phyloP scores from a whole-genome alignment of 1,284 basidiomycete species.

The Pterulicium gracile region DNA sequence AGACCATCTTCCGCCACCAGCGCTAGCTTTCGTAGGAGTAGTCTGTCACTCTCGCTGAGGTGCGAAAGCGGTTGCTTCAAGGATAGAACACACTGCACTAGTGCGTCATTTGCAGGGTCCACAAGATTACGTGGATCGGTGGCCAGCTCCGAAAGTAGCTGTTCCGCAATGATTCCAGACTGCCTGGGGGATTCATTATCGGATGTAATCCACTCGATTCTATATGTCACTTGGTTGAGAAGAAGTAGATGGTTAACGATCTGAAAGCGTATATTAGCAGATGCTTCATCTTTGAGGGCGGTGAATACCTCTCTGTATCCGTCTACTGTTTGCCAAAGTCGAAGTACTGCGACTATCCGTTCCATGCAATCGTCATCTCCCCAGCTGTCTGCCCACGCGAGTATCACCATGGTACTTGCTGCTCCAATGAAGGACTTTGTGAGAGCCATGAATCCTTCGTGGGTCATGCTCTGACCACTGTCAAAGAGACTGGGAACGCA shows the following conservation, averaged over 20 bases:
- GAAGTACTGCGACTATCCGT: slow-evolving; percentile 46
- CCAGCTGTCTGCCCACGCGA: slow-evolving; percentile 71
- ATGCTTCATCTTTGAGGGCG: slow-evolving; percentile 4
- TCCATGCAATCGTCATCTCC: slow-evolving; percentile 53
- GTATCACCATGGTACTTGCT: slow-evolving; percentile 58
- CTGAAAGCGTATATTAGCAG: slow-evolving; percentile 21
- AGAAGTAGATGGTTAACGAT: slow-evolving; percentile 57
- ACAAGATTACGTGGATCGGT: slow-evolving; percentile 51
- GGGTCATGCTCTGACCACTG: slow-evolving; percentile 22
- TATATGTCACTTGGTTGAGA: slow-evolving; percentile 49
- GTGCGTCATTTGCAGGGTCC: slow-evolving; percentile 34
- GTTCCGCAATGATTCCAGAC: slow-evolving; percentile 54
- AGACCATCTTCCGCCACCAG: slow-evolving; percentile 55
- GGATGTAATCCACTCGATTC: slow-evolving; percentile 49
- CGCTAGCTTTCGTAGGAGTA: slow-evolving; percentile 47
- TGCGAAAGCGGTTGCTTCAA: slow-evolving; percentile 44
- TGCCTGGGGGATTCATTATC: slow-evolving; percentile 49
- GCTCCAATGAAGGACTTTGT: slow-evolving; percentile 58
- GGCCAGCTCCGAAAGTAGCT: slow-evolving; percentile 50
- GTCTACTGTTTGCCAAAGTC: slow-evolving; percentile 57
- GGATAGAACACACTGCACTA: slow-evolving; percentile 25
- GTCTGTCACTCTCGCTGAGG: slow-evolving; percentile 48
- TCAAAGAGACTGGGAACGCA: too few relatives aligned
- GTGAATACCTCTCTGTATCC: slow-evolving; percentile 49
- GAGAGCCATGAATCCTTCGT: slow-evolving; percentile 52